These are phyloP conservation scores for Diaporthe aspalathi DNA, from an alignment of 2,329 filamentous ascomycete genomes.

Conservation along the genomic window DNA sequence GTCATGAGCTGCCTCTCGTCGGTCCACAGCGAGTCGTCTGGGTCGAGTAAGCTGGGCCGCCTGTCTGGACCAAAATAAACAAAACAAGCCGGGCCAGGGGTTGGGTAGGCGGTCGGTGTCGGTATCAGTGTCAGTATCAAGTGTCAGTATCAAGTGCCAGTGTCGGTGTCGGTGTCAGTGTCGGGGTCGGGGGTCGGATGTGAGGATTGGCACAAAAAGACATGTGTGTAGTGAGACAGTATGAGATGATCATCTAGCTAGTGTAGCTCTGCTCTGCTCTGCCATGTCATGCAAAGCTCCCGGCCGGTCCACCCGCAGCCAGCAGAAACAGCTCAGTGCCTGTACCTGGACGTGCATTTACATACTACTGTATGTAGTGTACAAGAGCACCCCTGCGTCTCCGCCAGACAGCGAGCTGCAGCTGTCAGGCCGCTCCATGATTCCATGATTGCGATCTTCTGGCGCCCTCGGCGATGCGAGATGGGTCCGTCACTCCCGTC, in stretches of 20 bases:
- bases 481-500: too few relatives aligned
- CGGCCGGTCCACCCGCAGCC: slow-evolving; percentile 9
- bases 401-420: slow-evolving; percentile 15
- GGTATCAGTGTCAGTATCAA: neutral
- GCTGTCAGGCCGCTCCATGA: slow-evolving; percentile 5
- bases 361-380: neutral
- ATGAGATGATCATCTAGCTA: too few relatives aligned
- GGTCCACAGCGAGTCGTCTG: slow-evolving; percentile 11
- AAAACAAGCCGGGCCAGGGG: slow-evolving; percentile 18
- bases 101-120: neutral
- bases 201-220: neutral
- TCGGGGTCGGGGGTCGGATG: neutral
- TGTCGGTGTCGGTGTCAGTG: slow-evolving; percentile 3
- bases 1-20: slow-evolving; percentile 10
- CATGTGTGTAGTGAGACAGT: too few relatives aligned
- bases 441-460: slow-evolving; percentile 28
- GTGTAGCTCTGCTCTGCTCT: too few relatives aligned
- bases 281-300: too few relatives aligned
- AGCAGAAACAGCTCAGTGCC: slow-evolving; percentile 6
- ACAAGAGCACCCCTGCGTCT: neutral
- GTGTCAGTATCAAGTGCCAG: slow-evolving; percentile 10
- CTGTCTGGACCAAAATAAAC: slow-evolving; percentile 27
- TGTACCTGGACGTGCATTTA: slow-evolving; percentile 26
- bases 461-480: slow-evolving; percentile 6
- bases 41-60: slow-evolving; percentile 28